Evolutionary conservation across 2,329 filamentous ascomycete genomes (phyloP), one percentile per base, ranked within the genome.

Genomic region (Colletotrichum lentis): DNA sequence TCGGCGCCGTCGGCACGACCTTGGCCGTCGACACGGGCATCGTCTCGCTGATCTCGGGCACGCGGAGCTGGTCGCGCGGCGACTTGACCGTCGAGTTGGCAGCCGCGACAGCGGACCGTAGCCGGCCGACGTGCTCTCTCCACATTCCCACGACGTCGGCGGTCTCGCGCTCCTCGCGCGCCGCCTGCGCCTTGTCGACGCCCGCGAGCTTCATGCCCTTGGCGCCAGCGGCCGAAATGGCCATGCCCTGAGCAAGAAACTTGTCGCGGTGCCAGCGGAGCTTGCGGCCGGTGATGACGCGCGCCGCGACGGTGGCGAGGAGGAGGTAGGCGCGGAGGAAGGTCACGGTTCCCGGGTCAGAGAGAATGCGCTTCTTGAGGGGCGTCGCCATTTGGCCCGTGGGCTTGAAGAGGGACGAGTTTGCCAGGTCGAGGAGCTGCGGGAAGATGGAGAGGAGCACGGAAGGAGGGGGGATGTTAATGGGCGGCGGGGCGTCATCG

Each of bases 201-300:
- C 93, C 91, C 0, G 91, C 88, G 22, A 98, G 86, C 79, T 97
- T 98, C 95, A 98, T 97, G 3, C 95, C 90, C 73, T 92, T 93
- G 61, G 89, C 87, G 3, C 89, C 90, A 2, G 90, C 86, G 18
- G 89, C 88, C 1, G 93, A 92, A 69, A 98, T 97, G 64, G 91
- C 89, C 92, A 97, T 97, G 74, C 90, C 90, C 77, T 97, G 93
- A 1, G 92, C 88, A 14, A 98, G 83, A 70, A 93, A 89, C 70
- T 88, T 90, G 78, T 98, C 95, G 62, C 95, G 88, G 76, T 97
- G 95, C 95, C 95, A 98, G 64, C 95, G 90, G 59, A 91, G 82
- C 74, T 92, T 94, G 66, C 95, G 90, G 12, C 94, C 95, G 1
- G 92, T 91, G 65, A 97, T 89, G 57, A 97, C 86, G 52, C 90